These are phyloP conservation scores for Mycosarcoma mackinlayi DNA, from an alignment of 1,284 basidiomycete species.

Conservation along the genomic window DNA sequence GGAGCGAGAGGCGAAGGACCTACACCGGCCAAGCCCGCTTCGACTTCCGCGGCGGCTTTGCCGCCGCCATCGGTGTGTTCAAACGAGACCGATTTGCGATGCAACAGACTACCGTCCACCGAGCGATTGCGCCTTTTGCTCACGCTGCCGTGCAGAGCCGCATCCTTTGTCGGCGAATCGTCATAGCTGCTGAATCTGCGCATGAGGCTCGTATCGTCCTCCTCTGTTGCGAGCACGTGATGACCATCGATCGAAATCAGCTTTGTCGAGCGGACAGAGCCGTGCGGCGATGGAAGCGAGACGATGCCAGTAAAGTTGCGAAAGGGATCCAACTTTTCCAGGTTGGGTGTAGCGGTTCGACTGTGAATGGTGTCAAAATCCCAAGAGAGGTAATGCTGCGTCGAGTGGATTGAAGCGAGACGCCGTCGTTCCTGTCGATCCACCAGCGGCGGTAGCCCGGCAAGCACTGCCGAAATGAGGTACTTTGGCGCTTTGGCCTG, in stretches of 20 bases:
- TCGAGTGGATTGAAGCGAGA: slow-evolving; percentile 49
- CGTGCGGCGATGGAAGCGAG: slow-evolving; percentile 43
- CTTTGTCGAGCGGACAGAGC: slow-evolving; percentile 45
- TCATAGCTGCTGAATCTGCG: slow-evolving; percentile 35
- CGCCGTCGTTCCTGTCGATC: slow-evolving; percentile 56
- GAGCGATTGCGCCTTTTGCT: slow-evolving; percentile 30
- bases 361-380: slow-evolving; percentile 55
- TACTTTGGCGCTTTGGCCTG: slow-evolving; percentile 79
- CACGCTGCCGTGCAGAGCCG: slow-evolving; percentile 4
- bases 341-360: slow-evolving; percentile 24
- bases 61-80: slow-evolving; percentile 13
- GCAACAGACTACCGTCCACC: slow-evolving; percentile 20
- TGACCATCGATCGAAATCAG: slow-evolving; percentile 48
- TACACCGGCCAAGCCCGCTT: background rate
- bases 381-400: slow-evolving; percentile 53
- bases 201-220: slow-evolving; percentile 25
- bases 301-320: slow-evolving; percentile 54
- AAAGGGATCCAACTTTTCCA: slow-evolving; percentile 55
- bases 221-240: slow-evolving; percentile 42
- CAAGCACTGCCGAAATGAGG: slow-evolving; percentile 79
- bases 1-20: slow-evolving; percentile 23
- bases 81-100: slow-evolving; percentile 57
- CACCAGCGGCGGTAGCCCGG: slow-evolving; percentile 54
- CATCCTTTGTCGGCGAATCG: slow-evolving; percentile 19
- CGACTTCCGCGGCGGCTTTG: slow-evolving; percentile 7